Conservation (phyloP, 2,329 filamentous ascomycete species). For the Grosmannia clavigera region DNA sequence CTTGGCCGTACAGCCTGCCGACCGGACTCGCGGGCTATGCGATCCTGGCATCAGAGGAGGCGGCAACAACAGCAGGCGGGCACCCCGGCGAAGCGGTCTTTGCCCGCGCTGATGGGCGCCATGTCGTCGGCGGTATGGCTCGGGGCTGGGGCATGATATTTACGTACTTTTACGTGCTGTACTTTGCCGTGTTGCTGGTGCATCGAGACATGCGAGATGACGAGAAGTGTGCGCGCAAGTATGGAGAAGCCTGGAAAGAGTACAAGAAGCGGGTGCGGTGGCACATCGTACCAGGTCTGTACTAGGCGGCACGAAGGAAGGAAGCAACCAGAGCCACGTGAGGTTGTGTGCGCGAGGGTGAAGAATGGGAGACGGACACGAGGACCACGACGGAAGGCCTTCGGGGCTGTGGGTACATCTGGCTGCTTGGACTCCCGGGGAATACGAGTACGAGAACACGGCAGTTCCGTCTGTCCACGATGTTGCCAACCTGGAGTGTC, state of each 20-base stretch:
- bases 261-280: slow-evolving; percentile 76
- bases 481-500: too few relatives aligned
- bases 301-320: slow-evolving; percentile 32
- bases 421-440: too few relatives aligned
- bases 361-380: background rate
- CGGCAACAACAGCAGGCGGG: slow-evolving; percentile 26
- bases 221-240: slow-evolving; percentile 82
- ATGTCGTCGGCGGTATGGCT: slow-evolving; percentile 59
- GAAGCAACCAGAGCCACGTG: background rate
- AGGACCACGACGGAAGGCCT: too few relatives aligned
- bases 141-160: slow-evolving; percentile 76
- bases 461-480: too few relatives aligned
- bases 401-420: too few relatives aligned
- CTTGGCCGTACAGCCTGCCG: slow-evolving; percentile 80
- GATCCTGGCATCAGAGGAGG: slow-evolving; percentile 44
- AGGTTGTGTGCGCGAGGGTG: background rate
- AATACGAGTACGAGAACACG: too few relatives aligned
- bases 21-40: slow-evolving; percentile 76
- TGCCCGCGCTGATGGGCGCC: slow-evolving; percentile 45
- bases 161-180: slow-evolving; percentile 90
- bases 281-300: slow-evolving; percentile 74
- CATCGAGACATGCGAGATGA: slow-evolving; percentile 83
- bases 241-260: slow-evolving; percentile 81
- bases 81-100: slow-evolving; percentile 31
- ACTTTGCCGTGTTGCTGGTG: slow-evolving; percentile 76